phyloP scores from a whole-genome alignment of 805 yeast genomes.

The Spathaspora passalidarum region DNA sequence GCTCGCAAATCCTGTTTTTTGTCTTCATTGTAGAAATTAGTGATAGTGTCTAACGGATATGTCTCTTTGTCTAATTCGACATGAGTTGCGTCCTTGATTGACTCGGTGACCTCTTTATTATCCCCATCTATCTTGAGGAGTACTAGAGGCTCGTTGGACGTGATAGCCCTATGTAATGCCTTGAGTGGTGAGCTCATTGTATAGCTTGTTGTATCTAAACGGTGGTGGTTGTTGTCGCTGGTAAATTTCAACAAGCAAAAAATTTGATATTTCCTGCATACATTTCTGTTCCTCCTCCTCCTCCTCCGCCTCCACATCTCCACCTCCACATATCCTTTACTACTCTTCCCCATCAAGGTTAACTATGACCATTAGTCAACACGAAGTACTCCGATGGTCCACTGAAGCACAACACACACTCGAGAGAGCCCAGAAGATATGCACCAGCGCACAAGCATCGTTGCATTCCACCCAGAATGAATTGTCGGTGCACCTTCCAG shows the following conservation, averaged over 20 bases:
- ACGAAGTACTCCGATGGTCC: conserved; percentile 23
- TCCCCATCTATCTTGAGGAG: conserved; percentile 14
- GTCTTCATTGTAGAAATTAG: conserved; percentile 55
- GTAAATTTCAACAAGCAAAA: too few species aligned
- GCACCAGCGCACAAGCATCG: conserved; percentile 32
- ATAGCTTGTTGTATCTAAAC: background rate
- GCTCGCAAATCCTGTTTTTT: conserved; percentile 52
- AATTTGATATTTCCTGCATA: background rate
- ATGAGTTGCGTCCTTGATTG: conserved; percentile 34
- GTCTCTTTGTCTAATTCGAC: conserved; percentile 27
- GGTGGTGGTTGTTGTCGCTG: too few species aligned
- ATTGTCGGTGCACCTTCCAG: conserved; percentile 22
- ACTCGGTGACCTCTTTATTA: conserved; percentile 13
- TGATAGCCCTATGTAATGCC: conserved; percentile 27
- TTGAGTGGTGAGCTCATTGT: conserved; percentile 15
- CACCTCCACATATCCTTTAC: background rate
- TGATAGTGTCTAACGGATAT: conserved; percentile 41
- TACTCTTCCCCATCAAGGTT: background rate
- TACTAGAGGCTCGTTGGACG: conserved; percentile 19
- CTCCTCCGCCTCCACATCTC: background rate
- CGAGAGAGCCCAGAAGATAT: conserved; percentile 27
- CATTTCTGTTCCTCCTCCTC: too few species aligned
- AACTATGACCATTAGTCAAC: background rate
- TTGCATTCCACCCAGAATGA: conserved; percentile 22
- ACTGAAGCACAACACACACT: conserved; percentile 26